A percentile compares a stretch with the other conserved stretches of the same genome.
Conservation (phyloP, 805 yeast genomes). For the Teunomyces panamensis region DNA sequence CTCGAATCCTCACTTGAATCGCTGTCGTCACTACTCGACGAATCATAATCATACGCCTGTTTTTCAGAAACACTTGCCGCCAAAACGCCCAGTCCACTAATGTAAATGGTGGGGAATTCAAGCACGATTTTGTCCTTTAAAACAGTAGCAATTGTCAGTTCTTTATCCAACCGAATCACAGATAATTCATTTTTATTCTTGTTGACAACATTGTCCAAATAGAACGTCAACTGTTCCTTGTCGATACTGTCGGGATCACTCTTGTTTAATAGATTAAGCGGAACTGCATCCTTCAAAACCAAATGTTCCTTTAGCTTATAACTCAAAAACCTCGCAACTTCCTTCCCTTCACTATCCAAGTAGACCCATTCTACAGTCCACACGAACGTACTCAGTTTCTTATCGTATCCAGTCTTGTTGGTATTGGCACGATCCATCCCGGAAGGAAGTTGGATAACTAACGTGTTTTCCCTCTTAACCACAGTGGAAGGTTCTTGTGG, state of each 20-base stretch:
- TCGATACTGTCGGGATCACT: slow-evolving; percentile 14
- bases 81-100: slow-evolving; percentile 17
- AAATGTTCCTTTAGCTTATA: slow-evolving; percentile 40
- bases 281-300: slow-evolving; percentile 38
- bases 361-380: slow-evolving; percentile 83
- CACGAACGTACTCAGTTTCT: slow-evolving; percentile 52
- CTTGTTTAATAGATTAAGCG: slow-evolving; percentile 30
- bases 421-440: slow-evolving; percentile 69
- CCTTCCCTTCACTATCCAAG: slow-evolving; percentile 26
- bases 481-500: slow-evolving; percentile 26
- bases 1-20: neutral
- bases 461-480: slow-evolving; percentile 60
- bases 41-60: slow-evolving; percentile 1
- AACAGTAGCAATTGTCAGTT: slow-evolving; percentile 42
- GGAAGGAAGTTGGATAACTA: slow-evolving; percentile 57
- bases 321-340: slow-evolving; percentile 37
- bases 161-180: slow-evolving; percentile 36
- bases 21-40: neutral
- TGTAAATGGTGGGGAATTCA: slow-evolving; percentile 72
- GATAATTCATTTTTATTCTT: slow-evolving; percentile 15
- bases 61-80: neutral
- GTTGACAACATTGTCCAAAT: slow-evolving; percentile 29
- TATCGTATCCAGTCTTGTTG: slow-evolving; percentile 72
- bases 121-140: slow-evolving; percentile 60
- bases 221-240: slow-evolving; percentile 26